Percentiles rank a stretch among this genome's conserved stretches.
phyloP scores from a whole-genome alignment of 345 rosid genomes.

The Ailanthus altissimus region DNA sequence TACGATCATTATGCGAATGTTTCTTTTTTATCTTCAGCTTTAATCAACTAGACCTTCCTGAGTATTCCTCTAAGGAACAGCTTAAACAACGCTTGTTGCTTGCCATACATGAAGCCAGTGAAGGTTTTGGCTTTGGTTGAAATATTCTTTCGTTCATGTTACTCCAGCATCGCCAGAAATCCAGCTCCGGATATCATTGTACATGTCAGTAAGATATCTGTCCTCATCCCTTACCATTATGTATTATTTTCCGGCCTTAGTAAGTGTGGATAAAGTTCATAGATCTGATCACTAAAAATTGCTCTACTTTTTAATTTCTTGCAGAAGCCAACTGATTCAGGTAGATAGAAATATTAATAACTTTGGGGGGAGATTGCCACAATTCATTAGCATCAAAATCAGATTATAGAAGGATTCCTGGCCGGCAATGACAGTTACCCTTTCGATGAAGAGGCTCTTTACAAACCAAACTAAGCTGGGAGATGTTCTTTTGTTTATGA shows the following conservation, averaged over 20 bases:
- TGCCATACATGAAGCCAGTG: conserved; percentile 94
- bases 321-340: conserved; percentile 25
- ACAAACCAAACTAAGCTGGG: background rate
- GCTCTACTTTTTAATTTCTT: background rate
- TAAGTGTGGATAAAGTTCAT: background rate
- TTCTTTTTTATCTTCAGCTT: conserved; percentile 52
- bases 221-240: background rate
- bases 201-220: conserved; percentile 33
- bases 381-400: background rate
- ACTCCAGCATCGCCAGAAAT: conserved; percentile 13
- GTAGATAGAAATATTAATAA: conserved; percentile 28
- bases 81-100: conserved; percentile 85
- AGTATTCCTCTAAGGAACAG: conserved; percentile 77
- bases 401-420: background rate
- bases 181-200: conserved; percentile 27
- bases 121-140: conserved; percentile 96
- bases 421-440: background rate
- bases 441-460: background rate
- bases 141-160: background rate
- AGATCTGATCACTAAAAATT: background rate
- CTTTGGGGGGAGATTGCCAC: background rate
- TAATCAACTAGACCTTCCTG: conserved; percentile 95
- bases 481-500: background rate
- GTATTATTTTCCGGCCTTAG: background rate
- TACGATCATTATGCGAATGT: background rate